Evolutionary conservation across 176 grass and related monocot genomes (phyloP).

Genomic region (Panicum miliaceum): DNA sequence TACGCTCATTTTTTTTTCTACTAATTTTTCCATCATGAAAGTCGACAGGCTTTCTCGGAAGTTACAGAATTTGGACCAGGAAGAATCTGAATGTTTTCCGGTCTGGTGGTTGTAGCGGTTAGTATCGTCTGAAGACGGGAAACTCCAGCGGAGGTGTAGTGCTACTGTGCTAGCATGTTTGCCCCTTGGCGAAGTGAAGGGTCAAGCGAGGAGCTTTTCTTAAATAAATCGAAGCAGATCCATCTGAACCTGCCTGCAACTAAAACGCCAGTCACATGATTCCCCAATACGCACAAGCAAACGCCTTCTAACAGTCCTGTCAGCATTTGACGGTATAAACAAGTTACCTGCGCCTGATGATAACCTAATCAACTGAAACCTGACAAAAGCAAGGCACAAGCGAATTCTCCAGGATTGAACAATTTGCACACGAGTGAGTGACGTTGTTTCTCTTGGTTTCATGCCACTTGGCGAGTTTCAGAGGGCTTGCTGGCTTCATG

Average conservation of each 20-base stretch:
- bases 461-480: not conserved
- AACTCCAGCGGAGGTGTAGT: not conserved
- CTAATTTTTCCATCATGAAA: no score
- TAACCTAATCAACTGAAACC: not conserved
- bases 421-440: not conserved
- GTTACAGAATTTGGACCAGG: not conserved
- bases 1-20: not conserved
- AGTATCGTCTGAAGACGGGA: not conserved
- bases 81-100: not conserved
- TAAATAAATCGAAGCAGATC: constrained; percentile 1
- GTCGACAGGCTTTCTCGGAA: not conserved
- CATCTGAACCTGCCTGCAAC: not conserved
- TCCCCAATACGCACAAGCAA: not conserved
- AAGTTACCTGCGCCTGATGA: not conserved
- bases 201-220: not conserved
- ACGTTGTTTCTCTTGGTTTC: not conserved
- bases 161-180: not conserved
- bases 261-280: not conserved
- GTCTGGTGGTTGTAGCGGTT: not conserved
- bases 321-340: not conserved
- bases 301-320: not conserved
- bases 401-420: not conserved
- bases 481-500: not conserved
- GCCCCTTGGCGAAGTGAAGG: not conserved
- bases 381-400: not conserved